Conservation (phyloP, 345 rosid species). For the Schrenkiella parvula region DNA sequence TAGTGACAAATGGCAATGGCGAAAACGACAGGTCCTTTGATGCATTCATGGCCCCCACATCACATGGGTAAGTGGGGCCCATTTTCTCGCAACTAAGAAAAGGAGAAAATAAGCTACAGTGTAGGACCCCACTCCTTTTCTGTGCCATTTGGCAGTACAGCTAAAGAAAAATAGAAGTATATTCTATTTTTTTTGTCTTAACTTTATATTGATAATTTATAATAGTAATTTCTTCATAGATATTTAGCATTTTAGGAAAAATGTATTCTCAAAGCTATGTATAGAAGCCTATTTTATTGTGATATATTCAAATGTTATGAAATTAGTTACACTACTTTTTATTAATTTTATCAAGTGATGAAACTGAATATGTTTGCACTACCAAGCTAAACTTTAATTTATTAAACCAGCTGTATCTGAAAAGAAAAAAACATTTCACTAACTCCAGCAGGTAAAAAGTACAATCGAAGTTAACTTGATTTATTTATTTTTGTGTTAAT, state of each 20-base stretch:
- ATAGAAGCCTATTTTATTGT: neutral
- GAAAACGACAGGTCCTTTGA: constrained; percentile 27
- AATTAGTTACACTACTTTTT: neutral
- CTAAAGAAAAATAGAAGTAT: neutral
- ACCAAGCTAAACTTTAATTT: neutral
- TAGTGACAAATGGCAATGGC: constrained; percentile 25
- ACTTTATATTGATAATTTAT: neutral
- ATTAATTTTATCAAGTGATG: no score
- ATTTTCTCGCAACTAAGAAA: constrained; percentile 16
- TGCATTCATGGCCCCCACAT: constrained; percentile 14
- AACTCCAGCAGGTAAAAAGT: neutral
- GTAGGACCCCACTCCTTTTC: constrained; percentile 14
- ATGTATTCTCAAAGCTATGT: no score
- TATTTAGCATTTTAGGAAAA: neutral
- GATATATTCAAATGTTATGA: neutral
- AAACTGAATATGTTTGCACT: neutral
- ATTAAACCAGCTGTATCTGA: neutral
- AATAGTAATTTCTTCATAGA: neutral
- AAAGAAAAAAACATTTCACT: neutral
- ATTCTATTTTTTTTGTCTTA: neutral
- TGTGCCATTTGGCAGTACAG: constrained; percentile 11
- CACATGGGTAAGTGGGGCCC: constrained; percentile 19
- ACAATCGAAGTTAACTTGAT: neutral
- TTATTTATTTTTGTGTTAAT: neutral
- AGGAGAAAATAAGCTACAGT: constrained; percentile 14